These are phyloP conservation scores for Colletotrichum nymphaeae DNA, from an alignment of 2,329 filamentous ascomycete species.

Conservation along the genomic window DNA sequence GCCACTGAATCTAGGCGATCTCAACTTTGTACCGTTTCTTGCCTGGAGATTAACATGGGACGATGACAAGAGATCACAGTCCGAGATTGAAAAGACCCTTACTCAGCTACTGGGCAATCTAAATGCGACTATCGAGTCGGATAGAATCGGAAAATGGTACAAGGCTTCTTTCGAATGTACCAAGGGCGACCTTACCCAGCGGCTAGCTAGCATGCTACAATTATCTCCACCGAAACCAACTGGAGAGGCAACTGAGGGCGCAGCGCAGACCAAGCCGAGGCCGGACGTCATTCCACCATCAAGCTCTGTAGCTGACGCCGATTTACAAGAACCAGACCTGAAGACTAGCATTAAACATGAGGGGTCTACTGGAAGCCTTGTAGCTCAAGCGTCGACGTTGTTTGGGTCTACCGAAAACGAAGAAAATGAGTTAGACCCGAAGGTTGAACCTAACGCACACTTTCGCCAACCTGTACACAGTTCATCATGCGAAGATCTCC, in stretches of 20 bases:
- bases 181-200: not conserved
- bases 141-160: conserved; percentile 1
- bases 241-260: not conserved
- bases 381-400: not conserved
- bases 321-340: not conserved
- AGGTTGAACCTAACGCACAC: not conserved
- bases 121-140: not conserved
- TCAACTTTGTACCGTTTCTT: not conserved
- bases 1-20: not conserved
- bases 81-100: conserved; percentile 4
- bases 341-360: not conserved
- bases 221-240: not conserved
- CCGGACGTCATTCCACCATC: not conserved
- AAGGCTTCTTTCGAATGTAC: conserved; percentile 6
- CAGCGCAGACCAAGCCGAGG: no score
- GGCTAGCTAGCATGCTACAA: not conserved
- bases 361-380: not conserved
- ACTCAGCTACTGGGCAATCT: conserved; percentile 1
- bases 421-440: not conserved
- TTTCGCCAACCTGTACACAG: not conserved
- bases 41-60: conserved; percentile 10
- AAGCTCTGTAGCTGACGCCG: not conserved
- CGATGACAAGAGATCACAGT: not conserved
- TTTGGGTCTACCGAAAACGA: not conserved
- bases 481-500: not conserved